phyloP scores from a whole-genome alignment of 1,284 basidiomycete genomes.

The Gymnopus androsaceus region DNA sequence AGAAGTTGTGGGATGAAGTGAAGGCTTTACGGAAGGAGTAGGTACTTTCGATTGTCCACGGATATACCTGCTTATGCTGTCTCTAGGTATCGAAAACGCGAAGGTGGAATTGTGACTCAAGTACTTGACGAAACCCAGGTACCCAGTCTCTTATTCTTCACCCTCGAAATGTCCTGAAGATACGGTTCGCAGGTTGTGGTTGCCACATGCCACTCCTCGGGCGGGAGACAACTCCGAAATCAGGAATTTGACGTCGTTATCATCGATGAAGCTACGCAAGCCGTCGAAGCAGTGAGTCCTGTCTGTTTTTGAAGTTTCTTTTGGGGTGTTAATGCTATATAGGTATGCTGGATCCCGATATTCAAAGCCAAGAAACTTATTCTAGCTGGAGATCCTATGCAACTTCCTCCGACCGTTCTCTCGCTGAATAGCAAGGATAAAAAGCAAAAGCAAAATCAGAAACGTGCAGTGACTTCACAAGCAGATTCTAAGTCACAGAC shows the following conservation, averaged over 20 bases:
- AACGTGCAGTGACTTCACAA: conserved; percentile 21
- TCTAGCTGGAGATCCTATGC: conserved; percentile 88
- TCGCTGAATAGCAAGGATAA: conserved; percentile 51
- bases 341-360: conserved; percentile 96
- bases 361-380: conserved; percentile 88
- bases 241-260: conserved; percentile 88
- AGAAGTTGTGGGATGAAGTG: conserved; percentile 91
- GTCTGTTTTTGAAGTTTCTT: conserved; percentile 13
- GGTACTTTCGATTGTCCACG: conserved; percentile 24
- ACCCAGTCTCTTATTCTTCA: neutral
- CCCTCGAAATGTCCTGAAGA: neutral
- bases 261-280: conserved; percentile 96
- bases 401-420: conserved; percentile 91
- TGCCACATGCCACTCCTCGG: conserved; percentile 91
- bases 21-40: conserved; percentile 89
- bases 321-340: conserved; percentile 1
- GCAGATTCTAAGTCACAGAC: conserved; percentile 18
- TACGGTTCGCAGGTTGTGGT: conserved; percentile 67
- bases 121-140: conserved; percentile 77
- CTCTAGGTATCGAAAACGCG: conserved; percentile 81
- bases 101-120: conserved; percentile 78
- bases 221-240: conserved; percentile 75
- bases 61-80: conserved; percentile 1
- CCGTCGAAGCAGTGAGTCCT: conserved; percentile 79
- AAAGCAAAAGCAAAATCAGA: conserved; percentile 21